Conservation (phyloP, 768 basidiomycete genomes). For the Crucibulum laeve region DNA sequence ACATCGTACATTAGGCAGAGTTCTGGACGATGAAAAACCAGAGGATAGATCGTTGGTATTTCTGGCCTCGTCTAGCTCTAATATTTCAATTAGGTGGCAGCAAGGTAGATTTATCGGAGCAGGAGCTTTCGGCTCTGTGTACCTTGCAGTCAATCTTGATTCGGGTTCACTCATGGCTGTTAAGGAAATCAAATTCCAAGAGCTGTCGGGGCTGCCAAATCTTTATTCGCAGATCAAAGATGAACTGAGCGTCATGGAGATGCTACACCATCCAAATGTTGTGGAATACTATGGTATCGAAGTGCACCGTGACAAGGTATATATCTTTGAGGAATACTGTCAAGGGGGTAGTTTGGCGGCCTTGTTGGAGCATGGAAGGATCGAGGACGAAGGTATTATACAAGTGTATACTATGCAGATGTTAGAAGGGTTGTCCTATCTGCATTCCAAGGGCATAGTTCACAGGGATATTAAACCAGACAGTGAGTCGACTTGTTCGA, state of each 20-base stretch:
- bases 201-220: constrained; percentile 81
- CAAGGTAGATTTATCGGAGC: constrained; percentile 97
- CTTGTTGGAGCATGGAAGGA: constrained; percentile 86
- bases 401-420: constrained; percentile 97
- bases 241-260: constrained; percentile 96
- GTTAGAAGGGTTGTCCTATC: constrained; percentile 89
- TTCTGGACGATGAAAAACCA: constrained; percentile 87
- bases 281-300: constrained; percentile 99
- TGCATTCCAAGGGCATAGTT: constrained; percentile 88
- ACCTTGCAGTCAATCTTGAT: constrained; percentile 94
- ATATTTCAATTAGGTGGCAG: constrained; percentile 96
- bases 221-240: constrained; percentile 92
- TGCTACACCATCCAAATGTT: constrained; percentile 95
- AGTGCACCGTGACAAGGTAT: constrained; percentile 97
- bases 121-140: constrained; percentile 99
- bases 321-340: constrained; percentile 98
- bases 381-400: constrained; percentile 95
- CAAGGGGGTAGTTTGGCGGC: constrained; percentile 91
- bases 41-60: constrained; percentile 94
- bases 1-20: constrained; percentile 81
- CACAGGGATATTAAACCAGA: constrained; percentile 99
- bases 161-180: constrained; percentile 97
- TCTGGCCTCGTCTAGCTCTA: constrained; percentile 92
- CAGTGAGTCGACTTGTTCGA: constrained; percentile 53
- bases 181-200: constrained; percentile 97